Evolutionary conservation across 192 early-diverging fungal genomes (phyloP).

Genomic region (Coemansia sp.): DNA sequence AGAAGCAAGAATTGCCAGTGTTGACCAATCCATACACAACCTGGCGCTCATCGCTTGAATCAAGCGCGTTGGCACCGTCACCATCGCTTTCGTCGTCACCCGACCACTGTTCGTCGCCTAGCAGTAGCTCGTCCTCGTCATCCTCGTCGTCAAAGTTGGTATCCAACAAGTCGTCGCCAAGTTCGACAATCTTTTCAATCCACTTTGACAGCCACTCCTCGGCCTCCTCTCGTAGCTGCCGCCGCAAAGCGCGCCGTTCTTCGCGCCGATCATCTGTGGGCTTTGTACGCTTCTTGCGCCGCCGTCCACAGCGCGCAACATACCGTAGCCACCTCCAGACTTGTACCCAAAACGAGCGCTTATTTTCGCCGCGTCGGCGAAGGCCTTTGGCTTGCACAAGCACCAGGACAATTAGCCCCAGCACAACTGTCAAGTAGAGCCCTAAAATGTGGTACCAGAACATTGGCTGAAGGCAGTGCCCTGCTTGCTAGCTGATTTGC

Average conservation of each 20-base stretch:
- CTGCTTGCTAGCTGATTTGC: constrained; percentile 2
- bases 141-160: constrained; percentile 41
- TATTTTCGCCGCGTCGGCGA: constrained; percentile 22
- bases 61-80: constrained; percentile 4
- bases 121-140: constrained; percentile 40
- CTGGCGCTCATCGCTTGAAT: constrained; percentile 32
- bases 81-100: constrained; percentile 29
- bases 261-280: constrained; percentile 35
- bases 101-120: constrained; percentile 30
- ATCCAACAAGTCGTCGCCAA: constrained; percentile 51
- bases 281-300: constrained; percentile 44
- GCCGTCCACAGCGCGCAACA: constrained; percentile 43
- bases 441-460: constrained; percentile 50
- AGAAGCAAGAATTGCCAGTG: constrained; percentile 90
- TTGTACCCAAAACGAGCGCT: constrained; percentile 22
- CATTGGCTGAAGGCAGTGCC: constrained; percentile 9
- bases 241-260: constrained; percentile 45
- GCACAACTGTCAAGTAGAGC: constrained; percentile 37
- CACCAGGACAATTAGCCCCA: constrained; percentile 37
- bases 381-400: constrained; percentile 29
- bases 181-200: constrained; percentile 49
- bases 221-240: constrained; percentile 50
- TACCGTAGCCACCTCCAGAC: constrained; percentile 49
- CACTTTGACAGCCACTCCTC: constrained; percentile 50
- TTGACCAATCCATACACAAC: constrained; percentile 77